phyloP scores from a whole-genome alignment of 2,329 filamentous ascomycete species.

The Harringtonia lauricola region DNA sequence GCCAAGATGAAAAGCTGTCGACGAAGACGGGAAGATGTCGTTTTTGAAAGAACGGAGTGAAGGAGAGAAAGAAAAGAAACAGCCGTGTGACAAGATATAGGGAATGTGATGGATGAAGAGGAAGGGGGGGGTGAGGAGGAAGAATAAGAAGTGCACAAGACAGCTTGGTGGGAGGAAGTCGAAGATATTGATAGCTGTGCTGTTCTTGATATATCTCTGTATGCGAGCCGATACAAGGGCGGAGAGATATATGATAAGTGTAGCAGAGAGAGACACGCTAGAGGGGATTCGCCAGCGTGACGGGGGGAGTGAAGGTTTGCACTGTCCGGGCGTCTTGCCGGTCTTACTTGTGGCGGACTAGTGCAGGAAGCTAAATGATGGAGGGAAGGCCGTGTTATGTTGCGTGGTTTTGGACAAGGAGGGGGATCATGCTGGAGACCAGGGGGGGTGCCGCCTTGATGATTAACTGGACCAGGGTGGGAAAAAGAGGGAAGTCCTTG shows the following conservation, averaged over 20 bases:
- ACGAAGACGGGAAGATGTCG: constrained; percentile 1
- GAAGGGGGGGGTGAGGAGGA: no score
- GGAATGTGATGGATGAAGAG: constrained; percentile 4
- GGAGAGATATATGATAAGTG: no score
- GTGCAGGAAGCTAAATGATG: constrained; percentile 3
- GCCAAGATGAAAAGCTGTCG: neutral
- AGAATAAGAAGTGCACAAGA: neutral
- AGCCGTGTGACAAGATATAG: constrained; percentile 1
- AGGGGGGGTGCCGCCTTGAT: constrained; percentile 8
- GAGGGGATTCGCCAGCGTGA: neutral
- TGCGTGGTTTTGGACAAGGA: constrained; percentile 9
- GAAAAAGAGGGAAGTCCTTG: constrained; percentile 2
- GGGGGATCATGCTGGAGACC: constrained; percentile 1
- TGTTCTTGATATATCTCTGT: neutral
- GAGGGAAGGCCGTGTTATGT: constrained; percentile 1
- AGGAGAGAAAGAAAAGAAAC: constrained; percentile 1
- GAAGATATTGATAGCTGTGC: constrained; percentile 9
- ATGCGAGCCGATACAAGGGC: no score
- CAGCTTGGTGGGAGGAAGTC: constrained; percentile 1
- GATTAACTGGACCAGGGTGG: constrained; percentile 2
- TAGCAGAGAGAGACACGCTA: neutral
- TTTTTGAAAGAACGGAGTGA: neutral
- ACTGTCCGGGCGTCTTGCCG: constrained; percentile 8
- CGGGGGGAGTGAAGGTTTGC: constrained; percentile 7
- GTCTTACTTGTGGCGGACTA: neutral